phyloP scores from a whole-genome alignment of 345 rosid species.

The Salix purpurea region DNA sequence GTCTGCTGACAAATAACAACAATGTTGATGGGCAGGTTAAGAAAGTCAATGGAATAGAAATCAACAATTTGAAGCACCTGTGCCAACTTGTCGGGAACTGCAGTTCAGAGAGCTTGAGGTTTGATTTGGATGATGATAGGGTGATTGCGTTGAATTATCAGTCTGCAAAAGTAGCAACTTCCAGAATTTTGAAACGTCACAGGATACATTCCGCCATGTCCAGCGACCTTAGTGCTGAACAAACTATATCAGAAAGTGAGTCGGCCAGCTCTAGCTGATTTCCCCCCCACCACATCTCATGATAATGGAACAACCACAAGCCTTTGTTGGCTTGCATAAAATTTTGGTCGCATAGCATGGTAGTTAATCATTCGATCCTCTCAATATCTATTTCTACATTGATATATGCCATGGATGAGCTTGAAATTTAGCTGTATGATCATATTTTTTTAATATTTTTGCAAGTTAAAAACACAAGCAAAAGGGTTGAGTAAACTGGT shows the following conservation, averaged over 20 bases:
- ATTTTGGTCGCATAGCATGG: too few species aligned
- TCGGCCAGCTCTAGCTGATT: conserved; percentile 1
- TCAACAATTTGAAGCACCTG: conserved; percentile 69
- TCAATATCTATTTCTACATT: too few species aligned
- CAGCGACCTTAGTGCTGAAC: conserved; percentile 41
- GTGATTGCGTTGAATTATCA: conserved; percentile 56
- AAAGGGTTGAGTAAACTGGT: background rate
- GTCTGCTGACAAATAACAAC: conserved; percentile 6
- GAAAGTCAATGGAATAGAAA: conserved; percentile 63
- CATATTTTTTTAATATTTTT: too few species aligned
- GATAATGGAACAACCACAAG: background rate
- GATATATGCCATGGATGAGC: too few species aligned
- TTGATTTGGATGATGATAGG: conserved; percentile 82
- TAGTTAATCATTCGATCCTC: too few species aligned
- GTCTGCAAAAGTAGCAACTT: conserved; percentile 58
- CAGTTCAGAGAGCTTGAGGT: conserved; percentile 45
- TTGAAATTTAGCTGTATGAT: too few species aligned
- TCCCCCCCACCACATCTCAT: too few species aligned
- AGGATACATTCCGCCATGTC: conserved; percentile 68
- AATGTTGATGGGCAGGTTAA: conserved; percentile 59
- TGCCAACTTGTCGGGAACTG: conserved; percentile 62
- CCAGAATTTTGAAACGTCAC: conserved; percentile 63
- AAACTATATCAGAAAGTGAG: conserved; percentile 12
- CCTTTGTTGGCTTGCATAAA: too few species aligned
- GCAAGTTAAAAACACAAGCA: background rate